phyloP scores from a whole-genome alignment of 2,329 filamentous ascomycete species.

The Phialophora tarda region DNA sequence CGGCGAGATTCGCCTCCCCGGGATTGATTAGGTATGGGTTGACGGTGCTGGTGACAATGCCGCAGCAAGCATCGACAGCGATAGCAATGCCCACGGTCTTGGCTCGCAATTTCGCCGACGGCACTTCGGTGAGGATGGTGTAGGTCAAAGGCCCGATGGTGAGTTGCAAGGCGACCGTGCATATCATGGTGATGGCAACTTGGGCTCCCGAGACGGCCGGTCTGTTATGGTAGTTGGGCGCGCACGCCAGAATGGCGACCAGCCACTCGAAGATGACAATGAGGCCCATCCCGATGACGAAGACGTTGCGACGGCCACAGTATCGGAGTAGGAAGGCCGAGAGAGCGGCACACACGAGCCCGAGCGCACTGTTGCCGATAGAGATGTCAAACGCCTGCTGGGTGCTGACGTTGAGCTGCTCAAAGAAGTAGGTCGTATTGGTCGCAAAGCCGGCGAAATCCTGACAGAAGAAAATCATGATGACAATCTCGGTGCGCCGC shows the following conservation, averaged over 20 bases:
- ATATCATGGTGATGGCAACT: constrained; percentile 7
- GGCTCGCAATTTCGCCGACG: constrained; percentile 5
- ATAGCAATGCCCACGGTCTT: constrained; percentile 14
- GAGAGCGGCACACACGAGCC: neutral
- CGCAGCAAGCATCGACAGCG: constrained; percentile 6
- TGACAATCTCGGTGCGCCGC: constrained; percentile 16
- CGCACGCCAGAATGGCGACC: constrained; percentile 12
- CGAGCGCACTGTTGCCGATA: constrained; percentile 6
- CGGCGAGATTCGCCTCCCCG: neutral
- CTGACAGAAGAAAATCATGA: constrained; percentile 14
- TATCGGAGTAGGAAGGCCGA: constrained; percentile 9
- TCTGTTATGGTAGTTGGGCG: constrained; percentile 9
- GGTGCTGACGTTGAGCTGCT: constrained; percentile 5
- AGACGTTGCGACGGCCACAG: constrained; percentile 6
- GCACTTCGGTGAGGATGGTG: constrained; percentile 12
- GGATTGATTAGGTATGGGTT: constrained; percentile 14
- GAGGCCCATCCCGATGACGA: constrained; percentile 10
- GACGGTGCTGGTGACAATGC: constrained; percentile 3
- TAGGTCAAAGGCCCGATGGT: constrained; percentile 8
- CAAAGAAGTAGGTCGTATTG: constrained; percentile 14
- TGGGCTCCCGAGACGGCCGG: constrained; percentile 5
- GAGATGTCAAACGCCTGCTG: constrained; percentile 14
- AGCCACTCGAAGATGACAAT: constrained; percentile 12
- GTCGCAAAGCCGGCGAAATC: constrained; percentile 5
- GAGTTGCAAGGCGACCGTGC: neutral